phyloP scores from a whole-genome alignment of 164 flowering plant species.

The Liquidambar formosana region DNA sequence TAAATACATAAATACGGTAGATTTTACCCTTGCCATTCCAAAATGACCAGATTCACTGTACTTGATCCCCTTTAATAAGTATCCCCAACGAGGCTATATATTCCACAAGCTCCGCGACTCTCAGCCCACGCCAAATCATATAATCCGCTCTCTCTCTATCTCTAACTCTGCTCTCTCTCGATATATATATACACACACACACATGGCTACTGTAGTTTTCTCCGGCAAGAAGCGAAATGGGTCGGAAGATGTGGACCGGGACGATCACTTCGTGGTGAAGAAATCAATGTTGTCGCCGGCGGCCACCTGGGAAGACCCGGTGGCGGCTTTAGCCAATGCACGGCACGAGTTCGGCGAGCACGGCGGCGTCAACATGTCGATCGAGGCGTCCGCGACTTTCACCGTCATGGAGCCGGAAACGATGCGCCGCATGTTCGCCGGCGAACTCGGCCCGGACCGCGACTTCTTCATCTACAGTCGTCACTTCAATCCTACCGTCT shows the following conservation, averaged over 20 bases:
- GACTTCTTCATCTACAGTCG: constrained; percentile 98
- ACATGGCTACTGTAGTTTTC: constrained; percentile 27
- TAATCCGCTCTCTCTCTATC: background rate
- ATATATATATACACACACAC: background rate
- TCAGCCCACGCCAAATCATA: background rate
- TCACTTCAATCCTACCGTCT: constrained; percentile 91
- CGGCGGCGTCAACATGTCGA: constrained; percentile 99
- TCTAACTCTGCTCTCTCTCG: constrained; percentile 5
- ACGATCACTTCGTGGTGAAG: constrained; percentile 29
- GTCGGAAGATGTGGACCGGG: constrained; percentile 29
- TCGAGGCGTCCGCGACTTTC: constrained; percentile 97
- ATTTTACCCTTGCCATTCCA: background rate
- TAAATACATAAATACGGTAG: no score
- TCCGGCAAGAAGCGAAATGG: constrained; percentile 34
- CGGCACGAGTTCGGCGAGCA: constrained; percentile 97
- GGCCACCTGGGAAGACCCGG: constrained; percentile 53
- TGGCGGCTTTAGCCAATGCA: constrained; percentile 59
- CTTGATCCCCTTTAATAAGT: background rate
- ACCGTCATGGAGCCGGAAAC: constrained; percentile 98
- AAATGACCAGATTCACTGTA: constrained; percentile 21
- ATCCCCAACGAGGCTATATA: no score
- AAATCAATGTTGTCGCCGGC: constrained; percentile 21
- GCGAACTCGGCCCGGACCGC: constrained; percentile 92
- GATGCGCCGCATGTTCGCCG: constrained; percentile 79
- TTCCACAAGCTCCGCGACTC: background rate